Conservation (phyloP, 768 basidiomycete species). For the Tylopilus plumbeoviolaceoides region DNA sequence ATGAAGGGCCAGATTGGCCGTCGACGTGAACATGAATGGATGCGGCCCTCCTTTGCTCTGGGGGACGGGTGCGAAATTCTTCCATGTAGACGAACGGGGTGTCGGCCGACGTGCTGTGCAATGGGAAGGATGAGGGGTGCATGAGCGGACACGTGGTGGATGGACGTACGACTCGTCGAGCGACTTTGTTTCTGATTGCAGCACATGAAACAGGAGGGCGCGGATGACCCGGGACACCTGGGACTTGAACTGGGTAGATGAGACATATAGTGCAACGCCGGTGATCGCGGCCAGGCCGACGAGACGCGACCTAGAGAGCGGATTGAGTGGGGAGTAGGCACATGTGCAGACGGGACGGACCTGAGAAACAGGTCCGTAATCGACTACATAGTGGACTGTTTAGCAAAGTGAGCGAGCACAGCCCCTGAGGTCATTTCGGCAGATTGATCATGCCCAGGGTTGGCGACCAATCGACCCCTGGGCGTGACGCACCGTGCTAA, state of each 20-base stretch:
- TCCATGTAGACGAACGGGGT: constrained; percentile 75
- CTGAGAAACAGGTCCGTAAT: too few species aligned
- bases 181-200: constrained; percentile 53
- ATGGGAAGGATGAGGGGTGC: not conserved
- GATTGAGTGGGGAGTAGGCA: not conserved
- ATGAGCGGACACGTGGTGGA: not conserved
- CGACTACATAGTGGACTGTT: constrained; percentile 55
- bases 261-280: constrained; percentile 70
- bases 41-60: constrained; percentile 76
- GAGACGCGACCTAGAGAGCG: constrained; percentile 60
- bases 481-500: too few species aligned
- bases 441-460: too few species aligned
- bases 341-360: constrained; percentile 32
- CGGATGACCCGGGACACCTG: constrained; percentile 70
- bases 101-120: constrained; percentile 49
- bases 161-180: constrained; percentile 64
- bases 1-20: constrained; percentile 80
- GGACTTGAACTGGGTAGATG: constrained; percentile 62
- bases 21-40: constrained; percentile 88
- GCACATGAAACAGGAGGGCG: constrained; percentile 65
- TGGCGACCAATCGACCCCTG: too few species aligned
- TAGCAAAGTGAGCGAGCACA: constrained; percentile 61
- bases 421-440: constrained; percentile 57
- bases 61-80: constrained; percentile 79
- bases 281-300: constrained; percentile 83